Conservation (phyloP, 805 yeast species). For the Candida chauliodis region DNA sequence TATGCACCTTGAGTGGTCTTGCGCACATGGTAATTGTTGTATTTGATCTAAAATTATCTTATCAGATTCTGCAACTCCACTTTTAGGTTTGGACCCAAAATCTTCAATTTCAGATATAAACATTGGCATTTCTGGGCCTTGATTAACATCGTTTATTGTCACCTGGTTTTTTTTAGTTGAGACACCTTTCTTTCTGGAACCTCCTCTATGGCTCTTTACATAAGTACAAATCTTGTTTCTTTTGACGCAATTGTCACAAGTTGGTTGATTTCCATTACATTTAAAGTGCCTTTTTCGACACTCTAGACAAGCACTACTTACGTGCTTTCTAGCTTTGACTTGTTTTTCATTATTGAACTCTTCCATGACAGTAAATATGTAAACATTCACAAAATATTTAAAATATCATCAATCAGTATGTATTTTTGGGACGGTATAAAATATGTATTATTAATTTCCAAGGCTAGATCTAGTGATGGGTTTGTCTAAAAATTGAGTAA, state of each 20-base stretch:
- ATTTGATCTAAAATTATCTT: conserved; percentile 5
- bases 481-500: no score
- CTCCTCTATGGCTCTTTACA: conserved; percentile 53
- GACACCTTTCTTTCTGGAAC: conserved; percentile 49
- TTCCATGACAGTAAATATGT: background rate
- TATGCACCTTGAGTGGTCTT: conserved; percentile 10
- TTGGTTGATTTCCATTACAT: conserved; percentile 48
- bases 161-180: conserved; percentile 16
- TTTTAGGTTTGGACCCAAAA: conserved; percentile 4
- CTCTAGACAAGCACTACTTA: conserved; percentile 43
- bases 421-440: background rate
- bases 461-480: no score
- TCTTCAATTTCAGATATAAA: conserved; percentile 17
- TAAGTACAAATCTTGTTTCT: conserved; percentile 38
- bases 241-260: conserved; percentile 40
- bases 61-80: background rate
- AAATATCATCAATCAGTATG: background rate
- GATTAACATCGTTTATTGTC: conserved; percentile 6
- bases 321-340: conserved; percentile 13
- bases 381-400: no score
- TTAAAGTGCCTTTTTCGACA: conserved; percentile 50
- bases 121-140: conserved; percentile 13
- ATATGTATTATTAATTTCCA: background rate
- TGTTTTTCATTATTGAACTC: background rate
- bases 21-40: conserved; percentile 11